These are phyloP conservation scores for Artemisia tridentata DNA, from an alignment of 129 eudicot genomes.

Conservation along the genomic window DNA sequence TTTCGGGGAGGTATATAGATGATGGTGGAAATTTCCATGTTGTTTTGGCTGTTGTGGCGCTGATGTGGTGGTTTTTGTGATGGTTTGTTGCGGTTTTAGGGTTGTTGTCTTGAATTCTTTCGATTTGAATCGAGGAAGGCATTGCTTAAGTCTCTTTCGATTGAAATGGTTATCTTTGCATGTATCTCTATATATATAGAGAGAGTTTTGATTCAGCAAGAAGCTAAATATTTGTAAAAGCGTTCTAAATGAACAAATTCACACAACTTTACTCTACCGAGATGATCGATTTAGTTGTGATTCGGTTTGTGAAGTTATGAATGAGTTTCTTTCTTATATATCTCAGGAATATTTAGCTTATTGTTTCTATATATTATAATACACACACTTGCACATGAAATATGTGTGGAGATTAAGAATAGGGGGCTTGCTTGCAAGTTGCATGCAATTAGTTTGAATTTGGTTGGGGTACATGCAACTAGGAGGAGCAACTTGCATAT, in stretches of 20 bases:
- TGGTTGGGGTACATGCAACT: conserved; percentile 31
- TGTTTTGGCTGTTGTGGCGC: conserved; percentile 6
- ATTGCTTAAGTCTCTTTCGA: conserved; percentile 23
- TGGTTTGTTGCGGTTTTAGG: conserved; percentile 20
- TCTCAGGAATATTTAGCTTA: too few species aligned
- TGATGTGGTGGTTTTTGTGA: conserved; percentile 22
- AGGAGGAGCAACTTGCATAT: conserved; percentile 35
- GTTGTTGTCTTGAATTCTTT: conserved; percentile 40
- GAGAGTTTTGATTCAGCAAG: too few species aligned
- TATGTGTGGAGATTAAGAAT: conserved; percentile 22
- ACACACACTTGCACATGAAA: background rate
- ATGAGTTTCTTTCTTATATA: too few species aligned
- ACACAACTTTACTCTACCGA: too few species aligned
- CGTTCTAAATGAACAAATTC: too few species aligned
- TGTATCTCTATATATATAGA: too few species aligned
- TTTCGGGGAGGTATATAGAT: conserved; percentile 39
- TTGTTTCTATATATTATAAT: too few species aligned
- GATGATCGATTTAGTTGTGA: too few species aligned
- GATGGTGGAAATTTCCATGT: conserved; percentile 29
- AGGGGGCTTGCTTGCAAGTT: conserved; percentile 28
- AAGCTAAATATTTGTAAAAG: too few species aligned
- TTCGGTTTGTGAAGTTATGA: too few species aligned
- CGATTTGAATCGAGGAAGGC: conserved; percentile 46
- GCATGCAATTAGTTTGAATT: conserved; percentile 43
- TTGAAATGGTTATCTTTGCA: too few species aligned